Percentiles rank a stretch among this genome's conserved stretches.
phyloP scores from a whole-genome alignment of 1,139 yeast species.

The Magnusiomyces suaveolens region DNA sequence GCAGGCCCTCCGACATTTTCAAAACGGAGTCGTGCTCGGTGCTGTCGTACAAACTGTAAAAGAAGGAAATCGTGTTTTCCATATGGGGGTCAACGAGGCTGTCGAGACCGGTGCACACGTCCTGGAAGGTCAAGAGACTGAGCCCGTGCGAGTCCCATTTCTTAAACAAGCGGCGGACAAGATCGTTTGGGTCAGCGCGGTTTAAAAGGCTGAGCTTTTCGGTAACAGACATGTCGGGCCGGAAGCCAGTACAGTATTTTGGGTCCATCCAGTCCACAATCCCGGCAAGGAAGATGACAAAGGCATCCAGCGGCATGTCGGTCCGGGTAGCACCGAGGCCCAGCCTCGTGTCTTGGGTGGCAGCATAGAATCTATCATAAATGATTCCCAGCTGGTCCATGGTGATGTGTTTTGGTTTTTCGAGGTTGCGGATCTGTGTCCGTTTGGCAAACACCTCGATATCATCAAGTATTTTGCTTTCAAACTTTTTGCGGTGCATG shows the following conservation, averaged over 20 bases:
- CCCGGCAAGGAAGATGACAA: constrained; percentile 64
- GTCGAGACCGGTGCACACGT: constrained; percentile 66
- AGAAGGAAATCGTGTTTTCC: constrained; percentile 68
- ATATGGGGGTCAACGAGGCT: constrained; percentile 61
- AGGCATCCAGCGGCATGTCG: constrained; percentile 64
- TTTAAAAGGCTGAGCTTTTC: constrained; percentile 7
- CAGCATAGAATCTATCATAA: constrained; percentile 77
- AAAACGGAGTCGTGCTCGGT: constrained; percentile 54
- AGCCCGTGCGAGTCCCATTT: constrained; percentile 54
- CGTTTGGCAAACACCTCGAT: constrained; percentile 86
- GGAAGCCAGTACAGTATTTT: constrained; percentile 13
- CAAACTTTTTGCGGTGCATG: constrained; percentile 59
- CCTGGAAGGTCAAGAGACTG: constrained; percentile 55
- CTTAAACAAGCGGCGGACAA: constrained; percentile 54
- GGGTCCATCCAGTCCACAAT: constrained; percentile 64
- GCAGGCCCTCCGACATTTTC: constrained; percentile 74
- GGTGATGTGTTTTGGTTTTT: constrained; percentile 55
- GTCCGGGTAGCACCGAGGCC: constrained; percentile 51
- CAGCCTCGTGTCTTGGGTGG: constrained; percentile 62
- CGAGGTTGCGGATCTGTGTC: constrained; percentile 78
- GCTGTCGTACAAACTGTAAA: constrained; percentile 64
- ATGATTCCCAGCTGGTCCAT: constrained; percentile 54
- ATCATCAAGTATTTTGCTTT: constrained; percentile 70
- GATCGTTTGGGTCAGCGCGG: constrained; percentile 33
- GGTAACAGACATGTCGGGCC: not conserved